A percentile compares a stretch with the other conserved stretches of the same genome.
Conservation (phyloP, 495 filamentous ascomycete genomes). For the Hypoxylon lenormandii region DNA sequence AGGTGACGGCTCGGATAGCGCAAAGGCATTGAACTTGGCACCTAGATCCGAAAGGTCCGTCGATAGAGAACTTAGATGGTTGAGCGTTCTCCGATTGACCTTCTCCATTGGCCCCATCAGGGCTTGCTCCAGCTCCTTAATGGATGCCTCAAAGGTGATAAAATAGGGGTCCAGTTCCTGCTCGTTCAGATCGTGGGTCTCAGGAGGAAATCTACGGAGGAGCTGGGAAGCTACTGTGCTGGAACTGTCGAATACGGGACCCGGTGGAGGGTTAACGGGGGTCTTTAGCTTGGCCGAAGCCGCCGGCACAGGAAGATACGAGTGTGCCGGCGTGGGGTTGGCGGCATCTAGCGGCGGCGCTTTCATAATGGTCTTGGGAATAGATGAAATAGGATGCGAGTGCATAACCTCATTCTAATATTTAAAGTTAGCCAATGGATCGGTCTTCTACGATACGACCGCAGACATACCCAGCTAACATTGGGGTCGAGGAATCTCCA, state of each 20-base stretch:
- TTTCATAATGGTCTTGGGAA: slow-evolving; percentile 92
- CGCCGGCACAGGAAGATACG: slow-evolving; percentile 86
- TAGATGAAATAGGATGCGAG: slow-evolving; percentile 86
- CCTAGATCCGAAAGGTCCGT: slow-evolving; percentile 91
- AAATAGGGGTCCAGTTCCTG: slow-evolving; percentile 96
- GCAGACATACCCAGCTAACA: slow-evolving; percentile 87
- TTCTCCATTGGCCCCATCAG: slow-evolving; percentile 94
- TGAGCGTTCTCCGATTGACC: slow-evolving; percentile 88
- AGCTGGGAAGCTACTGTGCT: slow-evolving; percentile 71
- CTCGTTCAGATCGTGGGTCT: slow-evolving; percentile 78
- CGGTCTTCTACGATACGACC: background rate
- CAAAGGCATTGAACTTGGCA: slow-evolving; percentile 95
- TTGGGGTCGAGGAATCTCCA: slow-evolving; percentile 98
- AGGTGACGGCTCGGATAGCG: slow-evolving; percentile 86
- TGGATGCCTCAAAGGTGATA: slow-evolving; percentile 85
- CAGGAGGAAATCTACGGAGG: slow-evolving; percentile 85
- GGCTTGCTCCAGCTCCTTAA: slow-evolving; percentile 85
- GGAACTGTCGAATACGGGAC: slow-evolving; percentile 50
- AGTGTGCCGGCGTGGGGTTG: slow-evolving; percentile 88
- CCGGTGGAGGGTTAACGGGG: slow-evolving; percentile 59
- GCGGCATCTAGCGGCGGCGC: slow-evolving; percentile 93
- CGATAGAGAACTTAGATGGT: slow-evolving; percentile 82
- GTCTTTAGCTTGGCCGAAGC: slow-evolving; percentile 85
- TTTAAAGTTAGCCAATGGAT: slow-evolving; percentile 49
- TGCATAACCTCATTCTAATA: slow-evolving; percentile 88